These are phyloP conservation scores for Colletotrichum siamense DNA, from an alignment of 2,329 filamentous ascomycete species.

Conservation along the genomic window DNA sequence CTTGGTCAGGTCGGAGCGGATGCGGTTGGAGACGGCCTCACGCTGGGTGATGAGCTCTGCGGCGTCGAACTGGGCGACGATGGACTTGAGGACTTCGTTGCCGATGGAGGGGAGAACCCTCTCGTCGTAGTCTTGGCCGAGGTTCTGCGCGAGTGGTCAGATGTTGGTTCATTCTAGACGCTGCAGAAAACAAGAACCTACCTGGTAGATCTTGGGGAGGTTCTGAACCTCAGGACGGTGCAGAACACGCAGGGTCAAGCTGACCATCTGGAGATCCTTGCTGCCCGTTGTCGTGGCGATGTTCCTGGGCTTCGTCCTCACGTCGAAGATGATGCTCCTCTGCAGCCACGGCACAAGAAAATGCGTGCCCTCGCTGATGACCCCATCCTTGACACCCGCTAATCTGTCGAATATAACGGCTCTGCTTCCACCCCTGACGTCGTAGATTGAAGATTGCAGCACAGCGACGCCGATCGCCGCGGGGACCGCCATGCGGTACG, in stretches of 20 bases:
- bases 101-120: conserved; percentile 97
- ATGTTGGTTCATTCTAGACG: background rate
- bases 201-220: conserved; percentile 98
- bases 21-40: conserved; percentile 94
- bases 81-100: conserved; percentile 98
- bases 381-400: conserved; percentile 88
- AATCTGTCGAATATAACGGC: conserved; percentile 98
- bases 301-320: conserved; percentile 95
- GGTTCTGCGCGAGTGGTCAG: conserved; percentile 67
- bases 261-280: conserved; percentile 99
- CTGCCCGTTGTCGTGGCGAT: conserved; percentile 97
- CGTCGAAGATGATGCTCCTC: conserved; percentile 92
- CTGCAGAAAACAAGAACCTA: conserved; percentile 45
- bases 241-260: conserved; percentile 92
- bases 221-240: conserved; percentile 92
- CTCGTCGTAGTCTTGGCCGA: conserved; percentile 98
- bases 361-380: conserved; percentile 95
- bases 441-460: conserved; percentile 85
- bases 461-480: conserved; percentile 71
- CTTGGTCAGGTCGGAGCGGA: conserved; percentile 89
- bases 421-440: conserved; percentile 92
- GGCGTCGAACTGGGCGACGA: conserved; percentile 98
- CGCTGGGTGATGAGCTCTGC: conserved; percentile 98
- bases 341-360: conserved; percentile 97
- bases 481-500: conserved; percentile 77